phyloP scores from a whole-genome alignment of 2,329 filamentous ascomycete species.

The Diaporthe amygdali region DNA sequence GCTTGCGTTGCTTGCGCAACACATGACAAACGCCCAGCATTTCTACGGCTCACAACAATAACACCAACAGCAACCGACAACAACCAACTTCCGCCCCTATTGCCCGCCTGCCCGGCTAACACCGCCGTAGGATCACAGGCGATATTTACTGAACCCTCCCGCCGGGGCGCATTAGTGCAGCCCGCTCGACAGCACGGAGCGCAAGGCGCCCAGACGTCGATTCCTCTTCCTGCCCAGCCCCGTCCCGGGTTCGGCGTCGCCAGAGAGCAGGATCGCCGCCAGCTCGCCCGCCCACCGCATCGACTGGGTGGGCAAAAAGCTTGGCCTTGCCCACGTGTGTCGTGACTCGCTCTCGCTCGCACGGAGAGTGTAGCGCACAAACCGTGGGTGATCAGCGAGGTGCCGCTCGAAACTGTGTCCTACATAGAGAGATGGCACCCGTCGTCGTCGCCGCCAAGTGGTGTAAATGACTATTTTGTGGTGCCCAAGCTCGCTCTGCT shows the following conservation, averaged over 20 bases:
- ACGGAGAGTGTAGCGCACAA: neutral
- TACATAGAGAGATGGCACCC: neutral
- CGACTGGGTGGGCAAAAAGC: neutral
- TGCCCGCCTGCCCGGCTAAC: neutral
- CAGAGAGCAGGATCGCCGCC: neutral
- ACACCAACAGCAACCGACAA: neutral
- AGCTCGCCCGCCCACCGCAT: neutral
- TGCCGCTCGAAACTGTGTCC: neutral
- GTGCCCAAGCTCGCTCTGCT: neutral
- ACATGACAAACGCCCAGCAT: neutral
- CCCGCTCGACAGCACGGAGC: neutral
- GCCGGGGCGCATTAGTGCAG: neutral
- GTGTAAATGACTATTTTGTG: neutral
- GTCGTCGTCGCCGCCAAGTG: neutral
- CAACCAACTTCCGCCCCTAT: neutral
- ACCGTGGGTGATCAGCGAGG: neutral
- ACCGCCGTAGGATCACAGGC: neutral
- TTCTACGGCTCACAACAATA: neutral
- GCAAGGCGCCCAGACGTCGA: neutral
- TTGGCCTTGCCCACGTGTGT: neutral
- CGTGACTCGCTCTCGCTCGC: neutral
- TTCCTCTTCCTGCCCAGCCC: neutral
- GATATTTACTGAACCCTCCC: neutral
- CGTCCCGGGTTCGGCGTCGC: slow-evolving; percentile 6
- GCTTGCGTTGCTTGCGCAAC: slow-evolving; percentile 11